phyloP scores from a whole-genome alignment of 305 asterid species.

The Fraxinus latifolia region DNA sequence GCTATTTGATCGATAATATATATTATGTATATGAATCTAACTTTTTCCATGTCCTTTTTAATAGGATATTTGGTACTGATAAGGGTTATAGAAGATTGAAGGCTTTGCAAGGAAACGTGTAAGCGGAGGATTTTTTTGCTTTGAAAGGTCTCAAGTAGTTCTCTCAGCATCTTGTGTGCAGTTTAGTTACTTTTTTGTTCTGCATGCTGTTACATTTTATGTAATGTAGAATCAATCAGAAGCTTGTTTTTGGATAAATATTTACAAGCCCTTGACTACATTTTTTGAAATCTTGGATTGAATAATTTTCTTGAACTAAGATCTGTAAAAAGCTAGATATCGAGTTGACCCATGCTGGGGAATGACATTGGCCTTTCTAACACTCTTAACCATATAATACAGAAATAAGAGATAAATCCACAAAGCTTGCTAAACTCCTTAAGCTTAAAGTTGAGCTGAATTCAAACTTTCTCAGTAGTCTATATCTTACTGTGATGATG shows the following conservation, averaged over 20 bases:
- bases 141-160: conserved; percentile 17
- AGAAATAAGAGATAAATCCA: background rate
- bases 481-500: background rate
- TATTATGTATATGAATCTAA: background rate
- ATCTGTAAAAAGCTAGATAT: background rate
- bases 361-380: background rate
- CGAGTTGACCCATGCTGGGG: background rate
- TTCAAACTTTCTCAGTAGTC: background rate
- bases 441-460: background rate
- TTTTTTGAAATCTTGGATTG: background rate
- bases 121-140: background rate
- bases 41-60: background rate
- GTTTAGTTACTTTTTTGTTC: conserved; percentile 23
- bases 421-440: background rate
- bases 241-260: conserved; percentile 22
- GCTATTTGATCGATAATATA: background rate
- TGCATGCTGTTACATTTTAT: conserved; percentile 19
- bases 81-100: conserved; percentile 70
- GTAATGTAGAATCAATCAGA: conserved; percentile 33
- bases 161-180: conserved; percentile 32
- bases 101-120: conserved; percentile 51
- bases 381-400: background rate
- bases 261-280: background rate
- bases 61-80: conserved; percentile 77
- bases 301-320: background rate